These are phyloP conservation scores for Dichomitus squalens DNA, from an alignment of 1,284 basidiomycete species.

Conservation along the genomic window DNA sequence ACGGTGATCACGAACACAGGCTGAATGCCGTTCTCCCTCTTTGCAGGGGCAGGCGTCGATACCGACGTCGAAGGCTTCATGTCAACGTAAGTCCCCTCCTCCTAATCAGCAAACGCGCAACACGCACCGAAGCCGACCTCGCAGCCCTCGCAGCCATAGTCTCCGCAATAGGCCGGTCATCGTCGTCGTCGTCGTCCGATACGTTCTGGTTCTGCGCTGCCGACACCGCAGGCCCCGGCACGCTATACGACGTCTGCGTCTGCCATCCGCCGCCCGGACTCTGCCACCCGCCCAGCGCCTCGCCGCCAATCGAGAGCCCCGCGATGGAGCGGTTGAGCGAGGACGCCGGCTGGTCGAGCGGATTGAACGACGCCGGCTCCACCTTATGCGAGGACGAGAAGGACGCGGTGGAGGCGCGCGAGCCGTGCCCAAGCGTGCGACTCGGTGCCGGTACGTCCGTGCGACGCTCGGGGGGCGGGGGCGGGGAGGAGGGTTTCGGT, in stretches of 20 bases:
- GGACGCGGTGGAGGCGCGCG: constrained; percentile 22
- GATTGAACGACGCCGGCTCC: constrained; percentile 46
- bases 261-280: constrained; percentile 50
- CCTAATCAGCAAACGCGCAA: neutral
- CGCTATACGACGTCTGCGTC: constrained; percentile 31
- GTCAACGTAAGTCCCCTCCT: neutral
- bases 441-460: constrained; percentile 24
- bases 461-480: constrained; percentile 20
- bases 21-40: constrained; percentile 47
- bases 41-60: constrained; percentile 5
- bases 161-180: constrained; percentile 72
- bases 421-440: constrained; percentile 26
- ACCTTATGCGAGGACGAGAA: constrained; percentile 23
- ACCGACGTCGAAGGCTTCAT: constrained; percentile 18
- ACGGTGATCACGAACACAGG: constrained; percentile 82
- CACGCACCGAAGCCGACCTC: constrained; percentile 31
- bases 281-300: constrained; percentile 49
- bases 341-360: constrained; percentile 49
- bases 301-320: constrained; percentile 63
- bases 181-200: constrained; percentile 64
- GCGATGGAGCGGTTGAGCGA: constrained; percentile 51
- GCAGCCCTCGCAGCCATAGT: constrained; percentile 34
- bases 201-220: constrained; percentile 27
- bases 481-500: constrained; percentile 15
- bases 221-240: constrained; percentile 13